A percentile compares a stretch with the other conserved stretches of the same genome.
phyloP scores from a whole-genome alignment of 2,329 filamentous ascomycete genomes.

The Ophiostoma piceae region DNA sequence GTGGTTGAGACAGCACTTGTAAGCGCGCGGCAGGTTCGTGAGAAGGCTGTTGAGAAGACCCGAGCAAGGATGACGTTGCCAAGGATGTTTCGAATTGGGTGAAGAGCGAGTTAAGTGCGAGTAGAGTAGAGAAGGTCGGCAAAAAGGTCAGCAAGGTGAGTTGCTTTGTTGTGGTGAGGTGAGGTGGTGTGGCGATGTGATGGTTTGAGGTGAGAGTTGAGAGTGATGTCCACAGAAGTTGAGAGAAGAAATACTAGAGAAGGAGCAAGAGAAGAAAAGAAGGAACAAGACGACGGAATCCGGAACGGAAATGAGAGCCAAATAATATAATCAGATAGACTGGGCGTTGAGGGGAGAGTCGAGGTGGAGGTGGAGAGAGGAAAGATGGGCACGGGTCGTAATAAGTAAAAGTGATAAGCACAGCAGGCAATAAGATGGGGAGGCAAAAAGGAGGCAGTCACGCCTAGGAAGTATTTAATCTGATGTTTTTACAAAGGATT shows the following conservation, averaged over 20 bases:
- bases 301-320: neutral
- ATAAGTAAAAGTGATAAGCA: neutral
- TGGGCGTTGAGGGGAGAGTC: neutral
- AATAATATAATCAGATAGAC: constrained; percentile 3
- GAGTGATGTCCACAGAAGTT: neutral
- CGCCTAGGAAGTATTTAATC: neutral
- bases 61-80: neutral
- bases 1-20: constrained; percentile 11
- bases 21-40: constrained; percentile 11
- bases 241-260: neutral
- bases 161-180: neutral
- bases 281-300: neutral
- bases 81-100: neutral
- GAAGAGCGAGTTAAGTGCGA: neutral
- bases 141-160: neutral
- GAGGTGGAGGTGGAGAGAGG: constrained; percentile 5
- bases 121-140: neutral
- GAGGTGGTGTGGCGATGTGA: neutral
- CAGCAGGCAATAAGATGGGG: neutral
- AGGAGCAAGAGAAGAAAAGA: neutral
- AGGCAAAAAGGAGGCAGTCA: neutral
- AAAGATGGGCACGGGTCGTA: constrained; percentile 4
- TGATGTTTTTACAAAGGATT: no score
- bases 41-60: neutral
- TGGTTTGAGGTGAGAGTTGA: neutral